These are phyloP conservation scores for Ulota crispa DNA, from an alignment of 225 moss, liverwort and hornwort species.

Conservation along the genomic window DNA sequence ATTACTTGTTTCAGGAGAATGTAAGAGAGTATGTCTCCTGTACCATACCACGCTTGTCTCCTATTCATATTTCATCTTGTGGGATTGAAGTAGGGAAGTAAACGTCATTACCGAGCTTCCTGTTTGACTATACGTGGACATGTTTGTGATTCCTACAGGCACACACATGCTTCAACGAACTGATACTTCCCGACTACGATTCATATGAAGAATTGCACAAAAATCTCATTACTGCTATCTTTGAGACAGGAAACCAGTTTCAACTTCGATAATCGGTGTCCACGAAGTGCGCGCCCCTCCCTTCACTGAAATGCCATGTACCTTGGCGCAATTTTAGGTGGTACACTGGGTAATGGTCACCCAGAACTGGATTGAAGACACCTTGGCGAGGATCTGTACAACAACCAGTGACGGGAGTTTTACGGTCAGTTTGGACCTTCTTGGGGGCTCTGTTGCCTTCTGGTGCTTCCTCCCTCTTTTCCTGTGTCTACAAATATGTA, in stretches of 20 bases:
- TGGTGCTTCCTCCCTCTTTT: conserved; percentile 33
- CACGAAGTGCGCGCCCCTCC: conserved; percentile 10
- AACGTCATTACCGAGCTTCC: not conserved
- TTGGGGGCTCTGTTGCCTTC: conserved; percentile 29
- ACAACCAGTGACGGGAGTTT: conserved; percentile 47
- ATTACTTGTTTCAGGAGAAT: not conserved
- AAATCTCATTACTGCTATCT: conserved; percentile 96
- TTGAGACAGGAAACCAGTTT: conserved; percentile 99
- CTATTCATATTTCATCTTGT: not conserved
- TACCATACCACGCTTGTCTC: not conserved
- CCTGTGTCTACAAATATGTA: conserved; percentile 51
- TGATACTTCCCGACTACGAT: conserved; percentile 99
- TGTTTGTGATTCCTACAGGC: conserved; percentile 56
- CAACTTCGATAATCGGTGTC: conserved; percentile 75
- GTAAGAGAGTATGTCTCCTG: conserved; percentile 5
- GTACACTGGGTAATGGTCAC: conserved; percentile 24
- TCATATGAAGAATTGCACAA: conserved; percentile 93
- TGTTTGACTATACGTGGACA: not conserved
- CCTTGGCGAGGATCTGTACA: conserved; percentile 36
- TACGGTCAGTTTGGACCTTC: conserved; percentile 32
- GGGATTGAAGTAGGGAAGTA: not conserved
- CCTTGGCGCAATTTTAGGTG: conserved; percentile 31
- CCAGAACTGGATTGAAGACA: conserved; percentile 40
- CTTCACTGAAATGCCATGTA: conserved; percentile 5
- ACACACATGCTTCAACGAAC: conserved; percentile 99